Conservation (phyloP, 768 basidiomycete genomes). For the Aureoboletus auriporus region DNA sequence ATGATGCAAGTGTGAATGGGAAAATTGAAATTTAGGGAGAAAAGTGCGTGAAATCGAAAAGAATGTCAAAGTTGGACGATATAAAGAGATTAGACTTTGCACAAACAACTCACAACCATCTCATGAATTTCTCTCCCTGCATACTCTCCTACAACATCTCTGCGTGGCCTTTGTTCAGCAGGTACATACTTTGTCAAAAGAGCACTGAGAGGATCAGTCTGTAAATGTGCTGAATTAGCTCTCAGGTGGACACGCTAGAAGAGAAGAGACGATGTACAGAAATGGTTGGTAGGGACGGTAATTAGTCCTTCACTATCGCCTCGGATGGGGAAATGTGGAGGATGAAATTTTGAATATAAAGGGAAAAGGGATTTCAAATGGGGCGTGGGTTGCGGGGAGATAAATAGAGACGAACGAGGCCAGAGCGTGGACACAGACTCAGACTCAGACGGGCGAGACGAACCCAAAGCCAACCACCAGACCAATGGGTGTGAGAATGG, state of each 20-base stretch:
- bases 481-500: conserved; percentile 48
- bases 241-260: not conserved
- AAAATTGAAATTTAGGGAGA: conserved; percentile 3
- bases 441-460: conserved; percentile 32
- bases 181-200: conserved; percentile 83
- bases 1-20: conserved; percentile 12
- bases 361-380: conserved; percentile 1
- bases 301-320: conserved; percentile 1
- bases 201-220: conserved; percentile 83
- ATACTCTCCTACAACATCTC: conserved; percentile 77
- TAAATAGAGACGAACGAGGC: not conserved
- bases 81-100: conserved; percentile 8
- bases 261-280: not conserved
- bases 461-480: conserved; percentile 50
- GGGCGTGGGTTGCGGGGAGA: not conserved
- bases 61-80: conserved; percentile 2
- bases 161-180: conserved; percentile 66
- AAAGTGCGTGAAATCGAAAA: conserved; percentile 8
- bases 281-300: conserved; percentile 2
- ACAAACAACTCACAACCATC: conserved; percentile 61
- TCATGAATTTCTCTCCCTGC: conserved; percentile 68
- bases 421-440: conserved; percentile 33
- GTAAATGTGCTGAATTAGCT: conserved; percentile 2
- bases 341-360: conserved; percentile 2
- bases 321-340: conserved; percentile 1